phyloP scores from a whole-genome alignment of 2,329 filamentous ascomycete species.

The Raffaelea deltoideospora region DNA sequence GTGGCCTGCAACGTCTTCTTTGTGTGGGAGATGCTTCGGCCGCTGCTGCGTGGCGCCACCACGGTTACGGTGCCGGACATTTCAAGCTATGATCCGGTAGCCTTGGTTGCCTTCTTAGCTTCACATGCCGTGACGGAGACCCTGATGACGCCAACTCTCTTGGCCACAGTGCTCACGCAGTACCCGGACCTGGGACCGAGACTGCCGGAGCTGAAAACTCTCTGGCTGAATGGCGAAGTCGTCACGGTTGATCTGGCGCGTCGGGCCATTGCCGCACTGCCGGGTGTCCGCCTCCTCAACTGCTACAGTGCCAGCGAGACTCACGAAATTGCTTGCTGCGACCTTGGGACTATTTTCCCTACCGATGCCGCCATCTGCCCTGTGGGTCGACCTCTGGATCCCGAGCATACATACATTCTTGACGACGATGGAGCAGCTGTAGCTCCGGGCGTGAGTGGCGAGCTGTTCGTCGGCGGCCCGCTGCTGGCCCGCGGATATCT shows the following conservation, averaged over 20 bases:
- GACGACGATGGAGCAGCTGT: slow-evolving; percentile 53
- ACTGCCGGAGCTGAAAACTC: slow-evolving; percentile 49
- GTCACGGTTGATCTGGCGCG: slow-evolving; percentile 64
- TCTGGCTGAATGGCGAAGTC: slow-evolving; percentile 75
- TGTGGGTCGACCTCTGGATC: slow-evolving; percentile 55
- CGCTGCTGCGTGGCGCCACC: slow-evolving; percentile 60
- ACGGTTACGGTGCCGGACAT: slow-evolving; percentile 63
- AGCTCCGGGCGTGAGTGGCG: slow-evolving; percentile 46
- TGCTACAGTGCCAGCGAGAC: slow-evolving; percentile 76
- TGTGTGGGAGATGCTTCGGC: slow-evolving; percentile 70
- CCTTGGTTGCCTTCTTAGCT: slow-evolving; percentile 55
- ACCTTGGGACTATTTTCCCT: slow-evolving; percentile 50
- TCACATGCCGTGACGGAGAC: slow-evolving; percentile 59
- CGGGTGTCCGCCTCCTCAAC: slow-evolving; percentile 56
- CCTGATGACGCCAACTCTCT: slow-evolving; percentile 67
- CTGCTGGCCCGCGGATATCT: slow-evolving; percentile 64
- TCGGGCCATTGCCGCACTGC: slow-evolving; percentile 51
- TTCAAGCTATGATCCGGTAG: slow-evolving; percentile 60
- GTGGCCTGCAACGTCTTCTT: slow-evolving; percentile 86
- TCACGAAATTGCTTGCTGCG: slow-evolving; percentile 64
- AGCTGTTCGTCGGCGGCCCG: slow-evolving; percentile 61
- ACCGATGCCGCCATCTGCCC: slow-evolving; percentile 41
- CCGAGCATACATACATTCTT: slow-evolving; percentile 55
- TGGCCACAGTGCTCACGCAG: slow-evolving; percentile 58
- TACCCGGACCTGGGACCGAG: slow-evolving; percentile 49